Base-by-base conservation (phyloP, 106 monocot genomes). In the Amphibolis antarctica region DNA sequence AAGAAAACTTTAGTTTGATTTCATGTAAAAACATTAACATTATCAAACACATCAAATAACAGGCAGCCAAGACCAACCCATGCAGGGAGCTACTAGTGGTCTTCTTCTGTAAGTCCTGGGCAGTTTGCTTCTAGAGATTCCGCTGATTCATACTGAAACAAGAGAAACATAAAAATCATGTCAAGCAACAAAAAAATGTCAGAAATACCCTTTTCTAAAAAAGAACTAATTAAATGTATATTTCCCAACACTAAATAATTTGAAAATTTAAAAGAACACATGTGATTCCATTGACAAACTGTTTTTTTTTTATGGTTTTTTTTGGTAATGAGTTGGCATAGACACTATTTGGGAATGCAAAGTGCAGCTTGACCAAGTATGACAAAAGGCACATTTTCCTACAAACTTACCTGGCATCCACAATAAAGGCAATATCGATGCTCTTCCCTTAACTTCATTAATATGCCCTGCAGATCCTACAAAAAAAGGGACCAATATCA, bases 391-490 rank as follows among this genome's bases (percentile, higher is more conserved):
- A n/a, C n/a, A n/a, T n/a, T n/a, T n/a, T n/a, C n/a, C n/a, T n/a
- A n/a, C n/a, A n/a, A n/a, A n/a, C 69, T 78, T 20, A 89, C 93
- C 83, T 89, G 74, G 42, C 69, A 89, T 66, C 93, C 93, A 66
- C 93, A 94, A 27, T 94, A 89, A 24, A 94, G 79, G 66, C 89
- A 94, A 69, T 94, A 89, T 30, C 26, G 69, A 66, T 94, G 79
- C 36, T 86, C 83, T 66, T 77, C 79, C 63, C 93, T 79, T 63
- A 89, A 66, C 72, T 89, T 86, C 51, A 65, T 71, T 77, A 89
- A 64, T 67, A 86, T 68, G 22, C 66, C 70, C 56, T 72, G 59
- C 75, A 94, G 66, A 78, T 89, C 88, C 93, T 94, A 82, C 46
- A 77, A 64, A n/a, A 42, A 25, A 13, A 22, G 11, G 44, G 42